Base-by-base conservation (phyloP, 164 flowering plant species). In the Warburgia ugandensis region DNA sequence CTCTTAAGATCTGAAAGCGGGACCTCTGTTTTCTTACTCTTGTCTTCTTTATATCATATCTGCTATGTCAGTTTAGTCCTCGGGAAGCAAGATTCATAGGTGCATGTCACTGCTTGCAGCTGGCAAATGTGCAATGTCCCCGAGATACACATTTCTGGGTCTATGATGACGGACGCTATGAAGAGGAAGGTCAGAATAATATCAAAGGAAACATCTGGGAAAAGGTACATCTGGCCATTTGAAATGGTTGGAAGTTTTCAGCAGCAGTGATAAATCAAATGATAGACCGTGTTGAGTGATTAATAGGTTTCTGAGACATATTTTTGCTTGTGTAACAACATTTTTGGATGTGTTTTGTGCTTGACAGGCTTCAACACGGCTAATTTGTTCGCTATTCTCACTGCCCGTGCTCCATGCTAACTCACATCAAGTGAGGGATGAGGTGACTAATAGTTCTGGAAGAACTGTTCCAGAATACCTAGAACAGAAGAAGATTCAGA, bases 131-230 rank as follows among this genome's bases (percentile, higher is more conserved):
- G 48, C 98, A 88, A 51, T 92, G 98, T 61, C 98, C 98, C 19
- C 95, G 91, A 49, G 96, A 78, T 59, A 88, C 98, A 48, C 96
- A 92, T 73, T 88, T 92, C 64, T 92, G 98, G 98, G 96, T 88
- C 25, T 92, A 92, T 63, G 98, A 83, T 45, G 98, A 92, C 67
- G 98, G 98, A 32, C 83, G 96, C 38, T 92, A 92, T 49, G 96
- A 92, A 74, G 98, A 92, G 62, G 98, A 92, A 76, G 98, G 96
- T 30, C 96, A 91, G 66, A 91, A 91, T 56, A 92, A 81, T 68
- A 85, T 85, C 56, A 80, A 86, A 56, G 95, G 98, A 56, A 85
- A 92, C 55, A 88, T 92, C 13, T 92, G 96, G 96, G 94, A 81
- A 59, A 92, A 85, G 94, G 98, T 92, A 70, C 25, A 23, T 30